These are phyloP conservation scores for Maudiozyma pseudohumilis DNA, from an alignment of 805 yeast genomes.

Conservation along the genomic window DNA sequence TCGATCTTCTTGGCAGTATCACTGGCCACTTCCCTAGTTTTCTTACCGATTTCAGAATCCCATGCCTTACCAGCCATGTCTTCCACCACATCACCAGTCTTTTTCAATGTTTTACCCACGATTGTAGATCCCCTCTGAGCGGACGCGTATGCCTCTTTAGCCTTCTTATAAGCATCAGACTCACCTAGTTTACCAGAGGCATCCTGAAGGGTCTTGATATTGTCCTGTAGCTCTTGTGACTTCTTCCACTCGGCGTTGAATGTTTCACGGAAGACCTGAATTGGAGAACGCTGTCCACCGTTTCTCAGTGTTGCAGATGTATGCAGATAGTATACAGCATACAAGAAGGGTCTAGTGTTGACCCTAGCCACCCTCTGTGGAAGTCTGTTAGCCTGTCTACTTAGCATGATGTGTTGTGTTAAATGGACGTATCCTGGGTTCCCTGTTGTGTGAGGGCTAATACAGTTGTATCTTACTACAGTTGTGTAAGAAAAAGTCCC, in stretches of 20 bases:
- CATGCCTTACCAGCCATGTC: constrained; percentile 84
- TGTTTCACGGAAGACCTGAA: constrained; percentile 88
- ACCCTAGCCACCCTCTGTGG: not conserved
- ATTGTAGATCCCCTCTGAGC: constrained; percentile 71
- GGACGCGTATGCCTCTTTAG: constrained; percentile 81
- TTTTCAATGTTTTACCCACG: constrained; percentile 62
- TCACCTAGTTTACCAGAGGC: constrained; percentile 93
- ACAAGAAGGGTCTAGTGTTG: not conserved
- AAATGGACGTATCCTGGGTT: too few species aligned
- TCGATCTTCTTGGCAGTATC: constrained; percentile 79
- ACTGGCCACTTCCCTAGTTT: constrained; percentile 77
- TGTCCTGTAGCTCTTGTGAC: constrained; percentile 78
- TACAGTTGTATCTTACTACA: too few species aligned
- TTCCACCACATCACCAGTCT: constrained; percentile 92
- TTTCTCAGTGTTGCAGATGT: not conserved
- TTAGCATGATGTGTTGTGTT: too few species aligned
- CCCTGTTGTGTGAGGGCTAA: too few species aligned
- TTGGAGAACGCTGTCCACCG: constrained; percentile 41
- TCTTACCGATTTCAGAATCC: constrained; percentile 89
- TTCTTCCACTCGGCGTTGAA: constrained; percentile 87
- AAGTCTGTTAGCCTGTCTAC: too few species aligned
- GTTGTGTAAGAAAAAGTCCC: too few species aligned
- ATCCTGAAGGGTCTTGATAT: constrained; percentile 88
- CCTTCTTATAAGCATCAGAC: constrained; percentile 84
- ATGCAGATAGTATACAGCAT: constrained; percentile 1